phyloP scores from a whole-genome alignment of 768 basidiomycete genomes.

The Termitomyces sp. region DNA sequence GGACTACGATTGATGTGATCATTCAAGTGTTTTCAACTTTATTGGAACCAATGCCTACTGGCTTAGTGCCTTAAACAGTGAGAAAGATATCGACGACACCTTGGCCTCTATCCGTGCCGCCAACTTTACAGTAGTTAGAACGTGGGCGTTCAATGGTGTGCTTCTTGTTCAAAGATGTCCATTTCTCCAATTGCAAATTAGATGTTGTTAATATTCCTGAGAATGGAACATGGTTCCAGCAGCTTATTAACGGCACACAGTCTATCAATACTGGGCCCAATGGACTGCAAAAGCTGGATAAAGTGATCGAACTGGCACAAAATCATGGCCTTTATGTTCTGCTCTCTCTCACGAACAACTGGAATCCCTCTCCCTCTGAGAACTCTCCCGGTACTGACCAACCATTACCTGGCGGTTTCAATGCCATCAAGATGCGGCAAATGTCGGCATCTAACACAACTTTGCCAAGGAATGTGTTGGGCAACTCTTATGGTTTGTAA shows the following conservation, averaged over 20 bases:
- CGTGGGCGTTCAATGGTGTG: conserved; percentile 70
- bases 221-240: conserved; percentile 61
- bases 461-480: conserved; percentile 44
- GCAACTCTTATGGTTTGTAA: conserved; percentile 52
- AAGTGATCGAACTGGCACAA: conserved; percentile 46
- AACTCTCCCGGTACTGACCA: neutral
- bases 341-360: conserved; percentile 56
- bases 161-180: neutral
- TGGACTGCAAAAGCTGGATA: conserved; percentile 60
- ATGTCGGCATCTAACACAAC: conserved; percentile 16
- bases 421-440: conserved; percentile 30
- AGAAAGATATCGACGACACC: conserved; percentile 51
- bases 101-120: conserved; percentile 50
- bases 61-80: conserved; percentile 48
- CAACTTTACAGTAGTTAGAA: conserved; percentile 54
- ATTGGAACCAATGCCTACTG: conserved; percentile 63
- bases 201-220: conserved; percentile 48
- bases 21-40: conserved; percentile 21
- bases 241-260: conserved; percentile 46
- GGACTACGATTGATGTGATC: neutral
- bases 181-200: conserved; percentile 11
- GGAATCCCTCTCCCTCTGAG: conserved; percentile 26
- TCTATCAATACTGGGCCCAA: conserved; percentile 54
- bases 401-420: conserved; percentile 33
- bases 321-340: conserved; percentile 47